Base-by-base conservation (phyloP, 2,329 filamentous ascomycete genomes). In the Stemphylium beticola region DNA sequence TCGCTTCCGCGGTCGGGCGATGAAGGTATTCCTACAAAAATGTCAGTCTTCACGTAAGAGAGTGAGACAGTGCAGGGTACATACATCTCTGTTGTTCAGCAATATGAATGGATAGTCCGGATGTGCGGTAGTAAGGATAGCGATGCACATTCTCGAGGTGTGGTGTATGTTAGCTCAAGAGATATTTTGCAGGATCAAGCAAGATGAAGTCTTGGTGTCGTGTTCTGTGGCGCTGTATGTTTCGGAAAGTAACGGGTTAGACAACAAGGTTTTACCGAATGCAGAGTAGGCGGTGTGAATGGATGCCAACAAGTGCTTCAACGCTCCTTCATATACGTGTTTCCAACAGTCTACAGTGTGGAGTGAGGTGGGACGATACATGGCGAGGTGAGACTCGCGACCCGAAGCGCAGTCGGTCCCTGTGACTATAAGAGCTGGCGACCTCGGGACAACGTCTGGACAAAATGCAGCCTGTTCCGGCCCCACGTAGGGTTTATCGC, bases 1-100 rank as follows among this genome's bases (percentile, higher is more conserved):
- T 74, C 54, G 83, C 84, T 31, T 76, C 74, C 29, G 83, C 80
- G 18, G 86, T 88, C 45, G 85, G 85, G 31, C 86, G 83, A 57
- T 79, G 79, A 46, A 88, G 78, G 61, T 83, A 88, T 76, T 88
- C 86, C 83, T 85, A 9, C 4, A 2, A 22, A 9, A 22, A 6
- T 43, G 18, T 70, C 48, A 61, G 52, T 53, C 29, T 14, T 14
- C 22, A 33, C 2, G 15, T 10, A 7, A 5, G 12, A 24, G 17
- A 6, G 15, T 9, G 9, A 31, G 17, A 15, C 10, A 7, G 8
- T n/a, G 37, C 38, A 32, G 17, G n/a, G 40, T 26, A 49, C 61
- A 47, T 70, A 78, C 77, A 72, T 82, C 80, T 61, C 80, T 72
- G 62, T 82, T 82, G 67, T 77, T 80, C 51, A 81, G 70, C n/a